Percentiles rank a stretch among this genome's conserved stretches.
phyloP scores from a whole-genome alignment of 2,329 filamentous ascomycete species.

The Seiridium unicorne region DNA sequence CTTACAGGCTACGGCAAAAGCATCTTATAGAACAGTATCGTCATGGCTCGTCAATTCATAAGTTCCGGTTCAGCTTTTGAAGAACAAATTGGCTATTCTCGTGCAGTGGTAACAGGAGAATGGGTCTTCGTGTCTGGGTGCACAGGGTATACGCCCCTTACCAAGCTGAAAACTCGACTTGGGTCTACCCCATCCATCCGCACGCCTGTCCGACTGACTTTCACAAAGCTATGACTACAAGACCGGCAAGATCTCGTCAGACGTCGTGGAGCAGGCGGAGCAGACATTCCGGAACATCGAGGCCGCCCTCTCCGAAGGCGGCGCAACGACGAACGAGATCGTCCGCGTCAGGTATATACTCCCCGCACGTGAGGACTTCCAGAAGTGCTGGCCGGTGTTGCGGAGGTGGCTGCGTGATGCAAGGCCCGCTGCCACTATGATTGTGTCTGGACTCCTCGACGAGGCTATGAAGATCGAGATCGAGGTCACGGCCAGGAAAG shows the following conservation, averaged over 20 bases:
- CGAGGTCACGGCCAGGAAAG: conserved; percentile 20
- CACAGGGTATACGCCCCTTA: conserved; percentile 39
- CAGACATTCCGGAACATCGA: conserved; percentile 48
- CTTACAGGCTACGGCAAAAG: background rate
- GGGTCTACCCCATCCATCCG: no score
- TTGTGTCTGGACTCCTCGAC: conserved; percentile 49
- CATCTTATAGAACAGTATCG: background rate
- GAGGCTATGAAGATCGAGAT: conserved; percentile 39
- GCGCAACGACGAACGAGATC: conserved; percentile 41
- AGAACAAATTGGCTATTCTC: conserved; percentile 51
- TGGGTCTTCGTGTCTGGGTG: conserved; percentile 55
- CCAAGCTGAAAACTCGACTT: no score
- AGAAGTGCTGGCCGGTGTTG: conserved; percentile 47
- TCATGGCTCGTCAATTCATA: conserved; percentile 38
- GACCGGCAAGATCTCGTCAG: conserved; percentile 41
- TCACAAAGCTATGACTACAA: conserved; percentile 46
- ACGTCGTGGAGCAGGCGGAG: conserved; percentile 47
- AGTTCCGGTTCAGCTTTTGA: conserved; percentile 52
- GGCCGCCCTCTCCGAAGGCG: conserved; percentile 42
- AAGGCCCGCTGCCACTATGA: conserved; percentile 53
- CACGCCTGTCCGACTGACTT: background rate
- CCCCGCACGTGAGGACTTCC: conserved; percentile 45
- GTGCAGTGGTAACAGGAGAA: conserved; percentile 49
- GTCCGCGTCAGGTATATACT: conserved; percentile 53
- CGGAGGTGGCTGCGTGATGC: conserved; percentile 47